Evolutionary conservation across 108 stramenopile species (phyloP), one percentile per base, ranked within the genome.

Genomic region (Conticribra weissflogii): DNA sequence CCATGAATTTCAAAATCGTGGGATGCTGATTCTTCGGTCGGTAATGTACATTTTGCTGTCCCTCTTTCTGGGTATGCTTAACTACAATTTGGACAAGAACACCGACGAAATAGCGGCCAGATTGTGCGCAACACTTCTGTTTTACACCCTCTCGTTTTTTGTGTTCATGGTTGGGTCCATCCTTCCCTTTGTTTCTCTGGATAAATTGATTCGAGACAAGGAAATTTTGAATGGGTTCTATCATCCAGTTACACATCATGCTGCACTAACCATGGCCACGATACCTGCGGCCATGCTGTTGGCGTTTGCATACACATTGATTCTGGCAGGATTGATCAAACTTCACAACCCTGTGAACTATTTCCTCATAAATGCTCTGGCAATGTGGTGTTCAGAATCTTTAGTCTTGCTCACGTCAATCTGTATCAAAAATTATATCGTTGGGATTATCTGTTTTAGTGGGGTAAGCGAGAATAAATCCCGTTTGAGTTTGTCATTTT

Each of bases 101-200:
- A 32, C 51, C 21, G 71, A 72, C 44, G 59, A 54, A 31, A 54
- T 66, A 17, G 65, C 76, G 12, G 72, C 85, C 54, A 53, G 78
- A 15, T 63, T 67, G 8, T 62, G 79, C 4, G 53, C 77, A 12
- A 83, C 84, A 1, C 58, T 85, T 3, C 63, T 85, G 17, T 88
- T 85, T 51, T 88, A 85, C 56, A 83, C 83, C 59, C 80, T 78
- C 3, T 81, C 85, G 18, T 88, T 88, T 44, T 88, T 83, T 59
- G 79, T 85, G 25, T 88, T 85, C 66, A 88, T 88, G 87, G 72
- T 74, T 30, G 81, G 83, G 33, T 84, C 83, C 8, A 81, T 81
- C 5, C 24, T 88, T 3, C 87, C 87, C 3, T 88, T 88, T 62
- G 69, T 85, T 21, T 77, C 85, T 21, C 83, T 82, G 49, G 87